These are phyloP conservation scores for Aegilops tauschii DNA, from an alignment of 176 grass and related monocot genomes.

Conservation along the genomic window DNA sequence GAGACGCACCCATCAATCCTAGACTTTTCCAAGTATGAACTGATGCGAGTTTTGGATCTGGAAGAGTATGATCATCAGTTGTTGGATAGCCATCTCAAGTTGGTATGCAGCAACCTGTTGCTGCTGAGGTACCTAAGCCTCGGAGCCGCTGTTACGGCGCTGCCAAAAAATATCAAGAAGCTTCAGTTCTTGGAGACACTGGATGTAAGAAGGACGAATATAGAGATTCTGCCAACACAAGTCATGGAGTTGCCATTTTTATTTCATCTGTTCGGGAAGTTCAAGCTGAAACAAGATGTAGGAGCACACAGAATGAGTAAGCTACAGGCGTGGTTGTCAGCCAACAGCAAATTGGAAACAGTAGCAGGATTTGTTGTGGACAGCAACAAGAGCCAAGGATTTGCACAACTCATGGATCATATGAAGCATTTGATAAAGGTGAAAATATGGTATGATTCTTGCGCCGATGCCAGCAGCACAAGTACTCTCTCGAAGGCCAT, in stretches of 20 bases:
- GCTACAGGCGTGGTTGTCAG: not conserved
- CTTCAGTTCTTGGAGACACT: constrained; percentile 8
- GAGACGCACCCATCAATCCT: not conserved
- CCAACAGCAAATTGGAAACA: too few species aligned
- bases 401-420: too few species aligned
- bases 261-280: not conserved
- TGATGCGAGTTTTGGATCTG: not conserved
- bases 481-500: not conserved
- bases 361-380: too few species aligned
- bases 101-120: not conserved
- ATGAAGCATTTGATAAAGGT: too few species aligned
- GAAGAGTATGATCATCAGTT: not conserved
- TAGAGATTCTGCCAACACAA: not conserved
- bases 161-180: not conserved
- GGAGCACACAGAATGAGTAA: not conserved
- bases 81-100: not conserved
- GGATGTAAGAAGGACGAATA: not conserved
- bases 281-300: not conserved
- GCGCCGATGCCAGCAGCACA: not conserved
- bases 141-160: not conserved
- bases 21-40: not conserved
- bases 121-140: constrained; percentile 15
- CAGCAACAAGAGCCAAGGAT: too few species aligned
- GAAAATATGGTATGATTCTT: too few species aligned
- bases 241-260: constrained; percentile 1